Base-by-base conservation (phyloP, 1,284 basidiomycete genomes). In the Naganishia liquefaciens region DNA sequence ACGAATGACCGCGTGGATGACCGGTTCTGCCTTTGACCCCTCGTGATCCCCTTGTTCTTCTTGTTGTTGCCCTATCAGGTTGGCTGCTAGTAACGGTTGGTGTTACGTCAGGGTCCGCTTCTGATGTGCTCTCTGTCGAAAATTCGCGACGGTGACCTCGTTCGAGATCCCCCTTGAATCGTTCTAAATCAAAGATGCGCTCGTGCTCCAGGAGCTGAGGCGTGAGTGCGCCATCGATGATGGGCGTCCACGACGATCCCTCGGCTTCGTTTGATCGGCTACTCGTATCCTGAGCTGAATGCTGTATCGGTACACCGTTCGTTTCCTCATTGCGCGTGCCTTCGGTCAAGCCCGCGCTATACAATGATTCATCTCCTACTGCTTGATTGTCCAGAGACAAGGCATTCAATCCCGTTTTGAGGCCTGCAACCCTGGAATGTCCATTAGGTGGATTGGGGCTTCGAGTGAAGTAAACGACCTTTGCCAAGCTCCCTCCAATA, bases 391-490 rank as follows among this genome's bases (percentile, higher is more conserved):
- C 33, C 33, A 37, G 13, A 10, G 33, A 37, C 7, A 37, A 49
- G 13, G 17, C 49, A 11, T 44, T 40, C 27, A 25, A n/a, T 17
- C n/a, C 51, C 5, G 23, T 53, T 27, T 53, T 30, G 27, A 33
- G 5, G 19, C 43, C 68, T 63, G 42, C 64, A 5, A 54, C 61
- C 13, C n/a, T 47, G 6, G 54, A 55, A 55, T 64, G 62, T 17
- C 63, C 62, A 43, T 63, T 58, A 21, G 65, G 62, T 15, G 65
- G 62, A 54, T 67, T 64, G 11, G 88, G 86, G 19, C 91, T 93
- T 47, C 93, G 88, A 61, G 93, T 96, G 78, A 99, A 99, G 81
- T 98, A 99, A 72, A 98, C 92, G 64, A 99, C 91, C 79, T 99
- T 99, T 68, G 95, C 95, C 15, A 99, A 82, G 5, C 94, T 98